A percentile compares a stretch with the other conserved stretches of the same genome.
phyloP scores from a whole-genome alignment of 2,329 filamentous ascomycete genomes.

The Aspergillus tamarii region DNA sequence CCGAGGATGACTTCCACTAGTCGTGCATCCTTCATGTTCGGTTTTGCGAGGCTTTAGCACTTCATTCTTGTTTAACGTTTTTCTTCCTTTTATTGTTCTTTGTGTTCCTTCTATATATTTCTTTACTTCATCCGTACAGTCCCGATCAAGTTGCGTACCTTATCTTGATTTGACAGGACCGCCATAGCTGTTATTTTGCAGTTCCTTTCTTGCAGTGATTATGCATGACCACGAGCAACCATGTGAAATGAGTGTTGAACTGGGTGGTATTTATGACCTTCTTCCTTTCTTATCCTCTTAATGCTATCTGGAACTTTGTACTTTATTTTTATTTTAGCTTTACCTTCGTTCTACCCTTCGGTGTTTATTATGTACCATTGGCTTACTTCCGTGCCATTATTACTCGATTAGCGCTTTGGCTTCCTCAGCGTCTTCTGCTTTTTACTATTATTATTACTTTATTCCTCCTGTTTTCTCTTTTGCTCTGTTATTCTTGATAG shows the following conservation, averaged over 20 bases:
- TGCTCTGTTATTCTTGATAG: constrained; percentile 2
- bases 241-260: constrained; percentile 31
- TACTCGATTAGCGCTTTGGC: constrained; percentile 18
- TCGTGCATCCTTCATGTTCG: constrained; percentile 5
- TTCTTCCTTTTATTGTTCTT: background rate
- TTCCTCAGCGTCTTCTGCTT: constrained; percentile 1
- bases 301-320: constrained; percentile 12
- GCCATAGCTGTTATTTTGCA: constrained; percentile 14
- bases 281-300: constrained; percentile 11
- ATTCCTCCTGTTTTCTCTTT: background rate
- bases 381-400: background rate
- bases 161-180: constrained; percentile 16
- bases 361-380: constrained; percentile 3
- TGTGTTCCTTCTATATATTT: constrained; percentile 6
- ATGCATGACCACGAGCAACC: constrained; percentile 31
- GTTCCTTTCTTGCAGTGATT: constrained; percentile 22
- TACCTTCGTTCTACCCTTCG: constrained; percentile 9
- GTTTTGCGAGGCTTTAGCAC: background rate
- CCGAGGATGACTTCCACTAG: constrained; percentile 47
- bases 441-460: background rate
- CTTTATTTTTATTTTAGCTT: constrained; percentile 12
- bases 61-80: constrained; percentile 5
- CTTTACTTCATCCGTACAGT: constrained; percentile 9
- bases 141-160: background rate
- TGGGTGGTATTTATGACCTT: constrained; percentile 24